A percentile compares a stretch with the other conserved stretches of the same genome.
These are phyloP conservation scores for Luvunga scandens DNA, from an alignment of 345 rosid species.

Conservation along the genomic window DNA sequence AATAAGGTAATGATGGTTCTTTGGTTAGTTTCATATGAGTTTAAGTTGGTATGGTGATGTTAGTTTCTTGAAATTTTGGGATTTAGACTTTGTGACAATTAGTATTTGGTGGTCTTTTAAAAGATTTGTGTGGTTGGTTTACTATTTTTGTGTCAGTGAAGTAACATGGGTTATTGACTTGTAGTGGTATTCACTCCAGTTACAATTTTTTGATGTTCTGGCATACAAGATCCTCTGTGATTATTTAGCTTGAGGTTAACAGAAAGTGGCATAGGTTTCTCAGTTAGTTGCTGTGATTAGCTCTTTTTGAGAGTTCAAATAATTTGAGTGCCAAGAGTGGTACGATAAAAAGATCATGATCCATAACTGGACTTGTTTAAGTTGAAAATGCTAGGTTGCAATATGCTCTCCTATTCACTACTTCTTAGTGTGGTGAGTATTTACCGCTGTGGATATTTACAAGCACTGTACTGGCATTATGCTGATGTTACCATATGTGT, in stretches of 20 bases:
- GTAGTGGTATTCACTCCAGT: neutral
- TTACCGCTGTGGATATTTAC: neutral
- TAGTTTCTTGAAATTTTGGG: neutral
- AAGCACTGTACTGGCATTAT: neutral
- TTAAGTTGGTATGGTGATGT: neutral
- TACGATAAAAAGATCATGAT: neutral
- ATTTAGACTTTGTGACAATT: neutral
- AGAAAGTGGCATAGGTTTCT: neutral
- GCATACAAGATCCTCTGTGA: neutral
- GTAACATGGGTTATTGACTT: neutral
- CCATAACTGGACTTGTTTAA: neutral
- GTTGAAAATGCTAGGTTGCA: too few relatives aligned
- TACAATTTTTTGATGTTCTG: neutral
- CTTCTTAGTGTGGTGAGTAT: neutral
- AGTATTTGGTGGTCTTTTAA: neutral
- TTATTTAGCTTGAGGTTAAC: neutral
- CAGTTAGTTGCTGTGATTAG: neutral
- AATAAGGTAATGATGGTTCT: conserved; percentile 32
- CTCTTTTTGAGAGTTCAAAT: neutral
- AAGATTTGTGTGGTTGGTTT: neutral
- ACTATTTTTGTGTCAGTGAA: neutral
- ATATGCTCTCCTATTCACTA: neutral
- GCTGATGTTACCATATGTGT: neutral
- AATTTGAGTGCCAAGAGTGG: neutral
- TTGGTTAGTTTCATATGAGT: neutral